phyloP scores from a whole-genome alignment of 495 filamentous ascomycete species.

The Usnea hakonensis region DNA sequence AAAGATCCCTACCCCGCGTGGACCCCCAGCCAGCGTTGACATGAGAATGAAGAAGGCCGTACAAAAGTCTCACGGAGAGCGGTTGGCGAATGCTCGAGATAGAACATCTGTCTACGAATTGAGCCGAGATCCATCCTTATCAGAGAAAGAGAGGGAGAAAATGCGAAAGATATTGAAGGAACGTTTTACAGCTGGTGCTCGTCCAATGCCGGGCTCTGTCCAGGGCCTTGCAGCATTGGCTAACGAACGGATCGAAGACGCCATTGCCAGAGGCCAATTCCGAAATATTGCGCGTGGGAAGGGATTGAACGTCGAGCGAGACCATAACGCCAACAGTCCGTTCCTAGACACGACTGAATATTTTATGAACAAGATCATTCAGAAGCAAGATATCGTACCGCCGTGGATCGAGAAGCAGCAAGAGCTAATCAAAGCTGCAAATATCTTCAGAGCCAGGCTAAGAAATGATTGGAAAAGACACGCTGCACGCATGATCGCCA shows the following conservation, averaged over 20 bases:
- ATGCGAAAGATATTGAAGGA: constrained; percentile 67
- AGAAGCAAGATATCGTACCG: constrained; percentile 66
- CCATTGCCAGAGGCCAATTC: constrained; percentile 87
- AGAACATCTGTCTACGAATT: constrained; percentile 63
- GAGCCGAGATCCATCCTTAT: constrained; percentile 50
- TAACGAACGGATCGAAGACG: constrained; percentile 90
- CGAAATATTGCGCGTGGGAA: constrained; percentile 78
- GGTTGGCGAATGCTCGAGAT: constrained; percentile 72
- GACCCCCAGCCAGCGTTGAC: constrained; percentile 41
- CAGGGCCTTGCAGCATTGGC: constrained; percentile 75
- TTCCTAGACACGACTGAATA: constrained; percentile 97
- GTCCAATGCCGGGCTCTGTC: constrained; percentile 69
- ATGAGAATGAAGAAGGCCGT: constrained; percentile 47
- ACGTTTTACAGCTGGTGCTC: constrained; percentile 63
- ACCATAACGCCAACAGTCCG: constrained; percentile 74
- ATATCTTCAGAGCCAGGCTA: constrained; percentile 63
- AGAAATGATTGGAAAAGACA: constrained; percentile 83
- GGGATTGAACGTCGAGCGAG: constrained; percentile 57
- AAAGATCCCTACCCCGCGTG: constrained; percentile 29
- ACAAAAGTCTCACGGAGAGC: constrained; percentile 41
- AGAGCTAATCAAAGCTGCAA: constrained; percentile 63
- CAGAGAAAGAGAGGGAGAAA: constrained; percentile 61
- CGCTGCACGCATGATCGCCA: constrained; percentile 71
- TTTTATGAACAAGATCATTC: constrained; percentile 97
- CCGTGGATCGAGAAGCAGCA: constrained; percentile 93